Conservation (phyloP, 306 rosid species). For the Casuarina equisetifolia region DNA sequence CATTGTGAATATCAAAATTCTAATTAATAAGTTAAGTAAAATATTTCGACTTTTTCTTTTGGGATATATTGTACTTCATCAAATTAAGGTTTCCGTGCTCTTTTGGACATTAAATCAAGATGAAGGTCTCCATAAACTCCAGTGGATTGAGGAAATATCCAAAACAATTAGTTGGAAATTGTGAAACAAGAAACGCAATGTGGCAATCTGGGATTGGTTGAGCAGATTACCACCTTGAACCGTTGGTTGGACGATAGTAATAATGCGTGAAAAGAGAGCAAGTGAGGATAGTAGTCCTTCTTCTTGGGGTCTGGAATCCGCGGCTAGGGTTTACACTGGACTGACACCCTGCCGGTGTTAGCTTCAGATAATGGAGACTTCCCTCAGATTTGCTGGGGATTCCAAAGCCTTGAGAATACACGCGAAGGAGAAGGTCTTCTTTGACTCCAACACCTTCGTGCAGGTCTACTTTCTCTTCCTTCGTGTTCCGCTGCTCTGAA, state of each 20-base stretch:
- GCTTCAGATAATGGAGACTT: constrained; percentile 64
- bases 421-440: constrained; percentile 63
- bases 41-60: too few relatives aligned
- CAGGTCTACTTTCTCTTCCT: constrained; percentile 45
- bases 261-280: not conserved
- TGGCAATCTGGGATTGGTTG: not conserved
- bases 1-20: too few relatives aligned
- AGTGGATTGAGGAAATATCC: not conserved
- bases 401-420: constrained; percentile 68
- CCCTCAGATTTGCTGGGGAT: constrained; percentile 67
- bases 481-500: not conserved
- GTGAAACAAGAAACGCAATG: not conserved
- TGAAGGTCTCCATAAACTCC: too few relatives aligned
- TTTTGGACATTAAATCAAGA: too few relatives aligned
- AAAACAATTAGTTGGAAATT: not conserved
- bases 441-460: constrained; percentile 65
- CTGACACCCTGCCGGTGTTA: not conserved
- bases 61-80: too few relatives aligned
- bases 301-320: constrained; percentile 24
- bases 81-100: too few relatives aligned
- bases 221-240: not conserved
- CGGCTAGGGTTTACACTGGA: not conserved
- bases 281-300: too few relatives aligned
- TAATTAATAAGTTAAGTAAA: too few relatives aligned
- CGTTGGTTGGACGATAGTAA: not conserved